Base-by-base conservation (phyloP, 2,329 filamentous ascomycete species). In the Dactylellina haptotyla region DNA sequence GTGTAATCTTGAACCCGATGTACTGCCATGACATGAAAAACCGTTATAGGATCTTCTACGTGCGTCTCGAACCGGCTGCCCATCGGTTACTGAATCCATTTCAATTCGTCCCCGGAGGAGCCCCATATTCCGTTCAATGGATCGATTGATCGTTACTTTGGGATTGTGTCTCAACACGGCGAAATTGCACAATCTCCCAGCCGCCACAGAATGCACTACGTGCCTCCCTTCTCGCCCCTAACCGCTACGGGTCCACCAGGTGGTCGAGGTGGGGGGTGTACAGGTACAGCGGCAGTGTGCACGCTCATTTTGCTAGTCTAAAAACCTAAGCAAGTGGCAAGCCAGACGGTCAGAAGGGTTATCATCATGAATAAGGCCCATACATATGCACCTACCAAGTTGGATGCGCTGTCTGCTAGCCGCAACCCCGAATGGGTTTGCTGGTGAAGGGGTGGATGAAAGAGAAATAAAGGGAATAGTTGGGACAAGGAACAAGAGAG, bases 181-280 rank as follows among this genome's bases (percentile, higher is more conserved):
- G 64, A 69, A 56, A 69, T 69, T 69, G 46, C 64, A 62, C 64
- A 62, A 69, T 69, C 64, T 69, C 64, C 64, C 64, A 69, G 46
- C 64, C 54, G 58, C 64, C 64, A 62, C 64, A 30, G 16, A 43
- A 5, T 43, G 41, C 39, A 59, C 37, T 59, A 39, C 43, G 18
- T 50, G 20, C 1, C 23, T 39, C 30, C 3, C 18, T 30, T 25
- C 39, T 59, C 18, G 20, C 25, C 23, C 54, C 45, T 54, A 61
- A 69, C 39, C 64, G 54, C 56, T 39, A 26, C 43, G 41, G 62
- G 53, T 45, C 41, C 57, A 62, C 28, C 58, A 34, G 25, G 14
- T 26, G 16, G 9, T 28, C 8, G 37, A 56, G 28, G 61, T 56
- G 61, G 50, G 61, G 39, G 51, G 39, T n/a, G 20, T 46, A 48